Evolutionary conservation across 495 filamentous ascomycete genomes (phyloP).

Genomic region (Daldinia bambusicola): DNA sequence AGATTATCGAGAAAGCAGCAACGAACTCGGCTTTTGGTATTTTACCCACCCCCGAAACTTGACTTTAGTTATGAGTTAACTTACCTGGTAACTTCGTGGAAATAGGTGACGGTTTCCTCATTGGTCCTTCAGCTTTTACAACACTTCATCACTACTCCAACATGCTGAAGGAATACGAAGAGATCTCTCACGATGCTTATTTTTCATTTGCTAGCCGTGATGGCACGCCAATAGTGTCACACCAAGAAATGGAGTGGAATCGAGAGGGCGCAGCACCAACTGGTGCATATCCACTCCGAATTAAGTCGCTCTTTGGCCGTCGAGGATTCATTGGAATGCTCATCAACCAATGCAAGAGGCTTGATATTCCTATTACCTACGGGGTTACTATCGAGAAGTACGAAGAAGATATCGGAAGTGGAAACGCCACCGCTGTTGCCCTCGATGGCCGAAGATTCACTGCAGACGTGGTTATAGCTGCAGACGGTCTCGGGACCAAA

Average conservation of each 20-base stretch:
- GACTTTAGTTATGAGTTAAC: background rate
- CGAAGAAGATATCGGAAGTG: conserved; percentile 52
- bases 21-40: conserved; percentile 41
- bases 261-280: conserved; percentile 13
- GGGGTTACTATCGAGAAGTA: conserved; percentile 52
- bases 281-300: conserved; percentile 19
- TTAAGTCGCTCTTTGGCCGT: conserved; percentile 31
- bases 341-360: conserved; percentile 51
- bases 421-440: conserved; percentile 59
- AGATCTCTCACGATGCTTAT: conserved; percentile 46
- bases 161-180: conserved; percentile 52
- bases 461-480: conserved; percentile 65
- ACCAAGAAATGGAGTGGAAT: conserved; percentile 30
- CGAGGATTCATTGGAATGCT: conserved; percentile 55
- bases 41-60: background rate
- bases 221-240: conserved; percentile 47
- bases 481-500: conserved; percentile 66
- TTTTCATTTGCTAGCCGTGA: conserved; percentile 50
- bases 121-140: conserved; percentile 47
- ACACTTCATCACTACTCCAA: conserved; percentile 61
- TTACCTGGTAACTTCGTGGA: background rate
- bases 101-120: conserved; percentile 39
- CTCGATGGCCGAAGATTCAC: conserved; percentile 55
- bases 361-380: conserved; percentile 57
- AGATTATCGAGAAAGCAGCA: conserved; percentile 58